These are phyloP conservation scores for Globisporangium acanthophoron DNA, from an alignment of 352 stramenopile species.

Conservation along the genomic window DNA sequence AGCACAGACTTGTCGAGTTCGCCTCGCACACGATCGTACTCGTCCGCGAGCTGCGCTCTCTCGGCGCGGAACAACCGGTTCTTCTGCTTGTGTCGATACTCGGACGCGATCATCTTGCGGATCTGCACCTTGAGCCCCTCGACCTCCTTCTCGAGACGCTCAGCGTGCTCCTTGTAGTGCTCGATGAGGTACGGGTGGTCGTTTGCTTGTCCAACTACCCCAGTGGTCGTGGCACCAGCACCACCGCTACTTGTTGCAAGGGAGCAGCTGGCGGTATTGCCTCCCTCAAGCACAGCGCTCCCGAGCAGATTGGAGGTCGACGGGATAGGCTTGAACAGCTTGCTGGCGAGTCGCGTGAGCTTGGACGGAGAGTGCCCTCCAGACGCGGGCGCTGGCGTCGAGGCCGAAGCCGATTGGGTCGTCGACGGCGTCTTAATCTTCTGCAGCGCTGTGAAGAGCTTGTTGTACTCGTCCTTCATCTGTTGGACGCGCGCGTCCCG, in stretches of 20 bases:
- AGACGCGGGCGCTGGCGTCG: not conserved
- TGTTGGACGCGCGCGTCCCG: conserved; percentile 36
- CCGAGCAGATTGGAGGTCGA: conserved; percentile 3
- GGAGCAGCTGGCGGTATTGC: not conserved
- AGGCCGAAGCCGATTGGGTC: not conserved
- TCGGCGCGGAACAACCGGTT: conserved; percentile 44
- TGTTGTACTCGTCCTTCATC: conserved; percentile 75
- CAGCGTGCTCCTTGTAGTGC: conserved; percentile 48
- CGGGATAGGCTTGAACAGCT: conserved; percentile 3
- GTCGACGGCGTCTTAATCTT: conserved; percentile 40
- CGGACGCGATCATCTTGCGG: conserved; percentile 73
- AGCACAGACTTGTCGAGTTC: conserved; percentile 42
- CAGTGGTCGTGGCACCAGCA: not conserved
- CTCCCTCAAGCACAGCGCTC: not conserved
- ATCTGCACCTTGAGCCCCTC: conserved; percentile 64
- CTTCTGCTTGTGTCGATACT: conserved; percentile 73
- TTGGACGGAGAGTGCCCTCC: not conserved
- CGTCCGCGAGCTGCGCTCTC: conserved; percentile 40
- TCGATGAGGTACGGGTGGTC: conserved; percentile 68
- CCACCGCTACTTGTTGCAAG: not conserved
- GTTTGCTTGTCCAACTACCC: conserved; percentile 16
- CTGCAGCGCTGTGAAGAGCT: conserved; percentile 58
- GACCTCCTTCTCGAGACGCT: conserved; percentile 47
- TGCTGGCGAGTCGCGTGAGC: not conserved
- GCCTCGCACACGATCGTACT: conserved; percentile 33